These are phyloP conservation scores for Torulaspora franciscae DNA, from an alignment of 805 yeast species.

Conservation along the genomic window DNA sequence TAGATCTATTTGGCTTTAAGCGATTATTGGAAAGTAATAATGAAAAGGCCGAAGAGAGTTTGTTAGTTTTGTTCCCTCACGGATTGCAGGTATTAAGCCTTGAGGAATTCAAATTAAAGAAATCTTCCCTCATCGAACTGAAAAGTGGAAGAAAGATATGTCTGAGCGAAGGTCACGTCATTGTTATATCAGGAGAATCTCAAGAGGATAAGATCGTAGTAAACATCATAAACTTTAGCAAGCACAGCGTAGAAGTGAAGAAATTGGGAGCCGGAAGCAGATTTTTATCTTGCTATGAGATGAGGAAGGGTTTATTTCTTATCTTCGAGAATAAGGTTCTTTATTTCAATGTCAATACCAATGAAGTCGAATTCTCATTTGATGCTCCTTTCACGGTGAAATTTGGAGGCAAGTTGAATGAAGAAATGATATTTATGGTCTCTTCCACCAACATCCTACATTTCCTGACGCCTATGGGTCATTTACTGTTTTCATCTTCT, in stretches of 20 bases:
- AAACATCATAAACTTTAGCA: conserved; percentile 18
- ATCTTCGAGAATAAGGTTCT: conserved; percentile 16
- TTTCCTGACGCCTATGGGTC: conserved; percentile 29
- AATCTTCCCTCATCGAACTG: conserved; percentile 25
- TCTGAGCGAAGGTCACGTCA: conserved; percentile 17
- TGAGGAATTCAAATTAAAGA: conserved; percentile 25
- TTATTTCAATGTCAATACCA: conserved; percentile 19
- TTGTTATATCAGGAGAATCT: conserved; percentile 18
- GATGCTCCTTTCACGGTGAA: conserved; percentile 15
- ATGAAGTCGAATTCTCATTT: conserved; percentile 14
- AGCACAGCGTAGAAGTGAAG: conserved; percentile 12
- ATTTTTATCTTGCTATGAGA: conserved; percentile 13
- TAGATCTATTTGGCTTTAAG: conserved; percentile 29
- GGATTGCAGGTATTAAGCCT: conserved; percentile 31
- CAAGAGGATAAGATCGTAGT: conserved; percentile 5
- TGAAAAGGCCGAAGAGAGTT: conserved; percentile 21
- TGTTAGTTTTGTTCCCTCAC: conserved; percentile 28
- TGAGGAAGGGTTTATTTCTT: conserved; percentile 17
- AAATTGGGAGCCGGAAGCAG: conserved; percentile 9
- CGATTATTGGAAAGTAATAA: conserved; percentile 16
- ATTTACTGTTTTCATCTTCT: conserved; percentile 25
- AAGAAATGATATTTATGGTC: conserved; percentile 21
- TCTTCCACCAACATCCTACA: conserved; percentile 23
- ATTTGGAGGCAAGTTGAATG: conserved; percentile 21
- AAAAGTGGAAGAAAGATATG: conserved; percentile 20